Evolutionary conservation across 352 stramenopile genomes (phyloP), one percentile per base, ranked within the genome.

Genomic region (Pythium biforme): DNA sequence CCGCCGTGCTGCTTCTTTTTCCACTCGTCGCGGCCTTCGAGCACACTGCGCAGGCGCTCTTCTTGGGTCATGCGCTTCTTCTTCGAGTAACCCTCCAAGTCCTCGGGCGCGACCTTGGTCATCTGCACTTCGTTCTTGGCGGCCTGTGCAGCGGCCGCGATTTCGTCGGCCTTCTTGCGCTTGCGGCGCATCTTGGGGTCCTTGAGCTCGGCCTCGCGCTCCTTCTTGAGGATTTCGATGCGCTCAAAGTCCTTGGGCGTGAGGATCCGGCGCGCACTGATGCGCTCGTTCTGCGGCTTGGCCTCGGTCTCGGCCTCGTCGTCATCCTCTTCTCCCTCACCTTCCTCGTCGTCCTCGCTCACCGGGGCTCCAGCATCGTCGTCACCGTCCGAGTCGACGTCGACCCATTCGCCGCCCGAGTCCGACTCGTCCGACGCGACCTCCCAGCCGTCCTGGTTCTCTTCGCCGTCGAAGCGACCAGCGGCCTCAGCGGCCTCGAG

Each of bases 1-100:
- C 96, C 96, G 63, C 95, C 89, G 55, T 86, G 90, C 53, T 89
- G 73, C 67, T 97, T 98, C 61, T 89, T 72, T 72, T 98, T 86
- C 66, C 93, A 98, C 55, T 97, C 91, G 29, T 97, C 79, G 41
- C 95, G 82, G 23, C 95, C 95, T 61, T 93, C 88, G 2, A 98
- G 70, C 43, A 98, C 84, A 41, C 68, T 76, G 31, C 81, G 82
- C 57, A 96, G 72, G 20, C 84, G 77, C 73, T 96, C 83, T 58
- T 95, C 87, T 59, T 94, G 83, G 4, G 87, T 96, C 79, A 90
- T 60, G 29, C 88, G 83, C 72, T 94, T 94, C 75, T 94, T 95
- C 68, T 95, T 96, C 27, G 84, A 81, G 75, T 94, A 96, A 8
- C 90, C 89, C 64, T 92, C 85, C 19, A 96, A 74, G 54, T 93